Base-by-base conservation (phyloP, 768 basidiomycete species). In the Pholiota conissans region DNA sequence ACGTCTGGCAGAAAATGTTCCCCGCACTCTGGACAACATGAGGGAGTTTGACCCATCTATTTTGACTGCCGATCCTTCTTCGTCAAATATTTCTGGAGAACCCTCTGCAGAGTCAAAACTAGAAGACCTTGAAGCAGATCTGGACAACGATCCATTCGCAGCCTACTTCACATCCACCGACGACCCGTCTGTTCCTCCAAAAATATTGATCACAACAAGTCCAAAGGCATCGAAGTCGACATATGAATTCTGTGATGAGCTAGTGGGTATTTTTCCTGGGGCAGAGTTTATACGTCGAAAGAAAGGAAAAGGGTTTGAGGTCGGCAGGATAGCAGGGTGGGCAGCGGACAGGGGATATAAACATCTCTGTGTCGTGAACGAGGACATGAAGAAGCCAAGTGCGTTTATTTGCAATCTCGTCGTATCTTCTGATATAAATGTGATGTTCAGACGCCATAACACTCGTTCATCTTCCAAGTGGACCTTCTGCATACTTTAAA, bases 401-500 rank as follows among this genome's bases (percentile, higher is more conserved):
- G 63, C 71, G 93, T 80, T 26, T 46, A 26, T 47, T 47, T 54
- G 29, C 11, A 18, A n/a, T 10, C 22, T 18, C 39, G 40, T 7
- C 24, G 13, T 34, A 59, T 30, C 42, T 18, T 27, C 45, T 34
- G 3, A 34, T 45, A 34, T 5, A 34, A 37, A 49, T 58, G 16
- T 65, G 57, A 29, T 37, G 48, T 58, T 4, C 62, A 98, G 97
- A 96, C 73, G 94, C 95, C 2, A 86, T 99, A 61, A 98, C 96
- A 0, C 74, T 98, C 52, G 84, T 94, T 42, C 85, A 96, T 67
- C 84, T 99, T 11, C 97, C 97, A 0, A 77, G 85, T 51, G 97
- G 97, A 11, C 97, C 97, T 0, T 92, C 93, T 1, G 95, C 95
- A 0, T 95, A 95, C 71, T 98, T 98, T 80, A 96, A 92, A 69